Conservation (phyloP, 1,284 basidiomycete genomes). For the Pyrrhoderma lamaoense region DNA sequence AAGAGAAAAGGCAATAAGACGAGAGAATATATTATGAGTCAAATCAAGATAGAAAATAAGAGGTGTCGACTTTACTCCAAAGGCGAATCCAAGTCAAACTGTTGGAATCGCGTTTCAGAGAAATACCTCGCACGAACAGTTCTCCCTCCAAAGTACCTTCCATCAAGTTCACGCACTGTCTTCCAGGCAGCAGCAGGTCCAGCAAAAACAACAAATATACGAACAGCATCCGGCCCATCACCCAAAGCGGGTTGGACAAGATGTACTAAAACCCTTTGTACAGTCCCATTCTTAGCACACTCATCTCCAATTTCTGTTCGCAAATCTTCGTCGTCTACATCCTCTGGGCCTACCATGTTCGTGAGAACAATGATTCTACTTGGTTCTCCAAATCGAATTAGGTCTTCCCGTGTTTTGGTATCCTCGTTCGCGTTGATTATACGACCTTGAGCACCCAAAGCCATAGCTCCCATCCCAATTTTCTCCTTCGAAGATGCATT, state of each 20-base stretch:
- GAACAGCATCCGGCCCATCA: constrained; percentile 61
- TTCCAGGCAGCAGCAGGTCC: constrained; percentile 93
- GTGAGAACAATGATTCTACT: constrained; percentile 83
- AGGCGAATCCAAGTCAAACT: constrained; percentile 39
- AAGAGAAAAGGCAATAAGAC: too few species aligned
- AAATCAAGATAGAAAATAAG: too few species aligned
- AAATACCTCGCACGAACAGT: constrained; percentile 81
- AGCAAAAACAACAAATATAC: constrained; percentile 80
- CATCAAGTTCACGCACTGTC: constrained; percentile 85
- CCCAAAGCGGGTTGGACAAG: constrained; percentile 56
- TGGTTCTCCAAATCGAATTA: constrained; percentile 76
- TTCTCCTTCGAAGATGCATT: constrained; percentile 25
- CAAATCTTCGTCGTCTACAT: constrained; percentile 80
- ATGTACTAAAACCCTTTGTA: constrained; percentile 84
- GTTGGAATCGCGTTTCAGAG: constrained; percentile 54
- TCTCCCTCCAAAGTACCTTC: constrained; percentile 83
- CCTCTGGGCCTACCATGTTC: constrained; percentile 79
- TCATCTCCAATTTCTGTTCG: constrained; percentile 86
- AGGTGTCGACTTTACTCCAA: too few species aligned
- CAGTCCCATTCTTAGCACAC: constrained; percentile 83
- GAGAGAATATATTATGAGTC: too few species aligned
- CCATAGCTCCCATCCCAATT: constrained; percentile 33
- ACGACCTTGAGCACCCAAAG: constrained; percentile 58
- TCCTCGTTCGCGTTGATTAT: constrained; percentile 87
- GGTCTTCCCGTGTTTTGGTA: constrained; percentile 62